Percentiles rank a stretch among this genome's conserved stretches.
phyloP scores from a whole-genome alignment of 108 stramenopile species.

The Cyclostephanos invisitatus region DNA sequence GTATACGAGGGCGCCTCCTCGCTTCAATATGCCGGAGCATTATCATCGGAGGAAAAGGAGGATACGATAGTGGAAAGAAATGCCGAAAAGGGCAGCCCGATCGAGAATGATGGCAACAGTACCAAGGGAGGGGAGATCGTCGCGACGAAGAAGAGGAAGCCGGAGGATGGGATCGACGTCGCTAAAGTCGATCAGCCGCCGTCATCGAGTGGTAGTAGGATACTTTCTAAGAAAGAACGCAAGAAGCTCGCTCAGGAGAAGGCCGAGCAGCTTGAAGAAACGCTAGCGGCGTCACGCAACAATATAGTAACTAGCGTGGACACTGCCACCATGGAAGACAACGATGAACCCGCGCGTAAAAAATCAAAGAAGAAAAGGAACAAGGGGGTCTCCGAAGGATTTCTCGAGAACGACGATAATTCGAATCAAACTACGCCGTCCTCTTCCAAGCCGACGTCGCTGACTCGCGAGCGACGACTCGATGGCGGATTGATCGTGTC shows the following conservation, averaged over 20 bases:
- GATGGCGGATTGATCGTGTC: slow-evolving; percentile 44
- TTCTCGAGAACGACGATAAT: not conserved
- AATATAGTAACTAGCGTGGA: not conserved
- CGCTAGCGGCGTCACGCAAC: slow-evolving; percentile 29
- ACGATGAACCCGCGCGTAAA: slow-evolving; percentile 8
- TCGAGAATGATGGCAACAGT: not conserved
- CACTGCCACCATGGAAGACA: not conserved
- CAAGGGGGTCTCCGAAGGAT: not conserved
- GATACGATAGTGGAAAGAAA: not conserved
- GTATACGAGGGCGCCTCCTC: no score
- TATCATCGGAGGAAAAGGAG: slow-evolving; percentile 1
- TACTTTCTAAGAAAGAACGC: slow-evolving; percentile 49
- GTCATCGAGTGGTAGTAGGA: slow-evolving; percentile 5
- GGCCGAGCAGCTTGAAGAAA: slow-evolving; percentile 48
- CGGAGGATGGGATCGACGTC: not conserved
- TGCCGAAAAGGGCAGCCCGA: not conserved
- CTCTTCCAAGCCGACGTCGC: slow-evolving; percentile 31
- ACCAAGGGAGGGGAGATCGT: not conserved
- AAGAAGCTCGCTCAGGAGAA: slow-evolving; percentile 53
- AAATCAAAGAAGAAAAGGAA: slow-evolving; percentile 38
- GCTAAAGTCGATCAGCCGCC: not conserved
- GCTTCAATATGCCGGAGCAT: no score
- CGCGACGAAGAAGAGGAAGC: slow-evolving; percentile 3
- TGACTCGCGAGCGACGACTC: slow-evolving; percentile 52
- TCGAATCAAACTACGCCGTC: not conserved